Conservation (phyloP, 2,329 filamentous ascomycete species). For the Aspergillus tanneri region DNA sequence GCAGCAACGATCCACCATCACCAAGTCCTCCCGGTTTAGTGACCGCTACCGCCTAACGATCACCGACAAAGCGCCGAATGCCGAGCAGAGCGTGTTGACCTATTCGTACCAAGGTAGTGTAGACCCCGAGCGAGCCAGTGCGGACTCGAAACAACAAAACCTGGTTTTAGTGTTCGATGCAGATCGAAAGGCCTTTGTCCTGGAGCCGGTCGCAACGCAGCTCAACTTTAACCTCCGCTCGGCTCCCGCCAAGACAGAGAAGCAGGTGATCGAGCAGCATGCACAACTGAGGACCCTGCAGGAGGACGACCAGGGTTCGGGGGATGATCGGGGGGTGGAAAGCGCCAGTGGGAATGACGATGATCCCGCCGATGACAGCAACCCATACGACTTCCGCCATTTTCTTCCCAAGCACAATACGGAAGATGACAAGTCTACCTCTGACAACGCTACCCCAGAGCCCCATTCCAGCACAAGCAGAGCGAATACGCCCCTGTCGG, state of each 20-base stretch:
- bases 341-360: constrained; percentile 44
- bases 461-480: constrained; percentile 33
- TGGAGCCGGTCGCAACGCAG: constrained; percentile 77
- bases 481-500: constrained; percentile 32
- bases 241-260: constrained; percentile 65
- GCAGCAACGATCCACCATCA: constrained; percentile 40
- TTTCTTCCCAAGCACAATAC: constrained; percentile 46
- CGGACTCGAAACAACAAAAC: constrained; percentile 32
- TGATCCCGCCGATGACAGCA: constrained; percentile 43
- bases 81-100: constrained; percentile 38
- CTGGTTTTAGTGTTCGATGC: constrained; percentile 71
- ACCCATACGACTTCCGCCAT: constrained; percentile 52
- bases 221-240: constrained; percentile 83
- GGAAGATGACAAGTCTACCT: constrained; percentile 35
- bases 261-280: constrained; percentile 65
- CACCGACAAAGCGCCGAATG: constrained; percentile 42
- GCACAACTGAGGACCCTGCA: constrained; percentile 58
- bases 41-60: constrained; percentile 44
- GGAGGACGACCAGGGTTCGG: constrained; percentile 36
- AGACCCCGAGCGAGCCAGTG: constrained; percentile 33
- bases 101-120: constrained; percentile 45
- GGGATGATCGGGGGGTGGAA: constrained; percentile 33
- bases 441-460: constrained; percentile 39
- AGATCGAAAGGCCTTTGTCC: constrained; percentile 69
- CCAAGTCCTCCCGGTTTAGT: constrained; percentile 31